Conservation (phyloP, 257 asterid species). For the Capsicum baccatum region DNA sequence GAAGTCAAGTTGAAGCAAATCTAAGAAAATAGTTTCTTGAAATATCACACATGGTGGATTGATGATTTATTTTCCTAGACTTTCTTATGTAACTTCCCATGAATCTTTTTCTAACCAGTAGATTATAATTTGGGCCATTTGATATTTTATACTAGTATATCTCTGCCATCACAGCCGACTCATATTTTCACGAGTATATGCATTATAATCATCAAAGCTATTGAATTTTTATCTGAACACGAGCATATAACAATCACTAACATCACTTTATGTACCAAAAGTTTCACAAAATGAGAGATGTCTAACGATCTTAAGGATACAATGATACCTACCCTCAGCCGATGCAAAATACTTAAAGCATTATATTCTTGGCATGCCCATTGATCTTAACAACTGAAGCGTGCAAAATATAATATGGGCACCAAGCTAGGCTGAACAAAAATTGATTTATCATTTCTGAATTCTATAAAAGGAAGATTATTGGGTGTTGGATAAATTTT, state of each 20-base stretch:
- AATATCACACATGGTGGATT: background rate
- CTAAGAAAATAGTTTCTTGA: background rate
- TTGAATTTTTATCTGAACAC: background rate
- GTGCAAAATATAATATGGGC: background rate
- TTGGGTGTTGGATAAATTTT: background rate
- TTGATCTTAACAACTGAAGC: too few relatives aligned
- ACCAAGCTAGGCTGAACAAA: background rate
- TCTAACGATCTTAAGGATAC: background rate
- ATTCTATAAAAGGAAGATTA: background rate
- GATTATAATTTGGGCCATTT: background rate
- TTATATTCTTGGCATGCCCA: background rate
- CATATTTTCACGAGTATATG: background rate
- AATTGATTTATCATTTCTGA: background rate
- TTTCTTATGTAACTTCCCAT: background rate
- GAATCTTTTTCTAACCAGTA: background rate
- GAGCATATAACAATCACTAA: background rate
- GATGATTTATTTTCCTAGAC: background rate
- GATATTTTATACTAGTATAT: background rate
- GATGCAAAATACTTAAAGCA: background rate
- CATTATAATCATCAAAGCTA: background rate
- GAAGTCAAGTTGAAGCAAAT: conserved; percentile 1
- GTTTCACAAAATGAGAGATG: background rate
- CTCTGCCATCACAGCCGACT: background rate
- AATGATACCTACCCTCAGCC: background rate
- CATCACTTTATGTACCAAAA: background rate